Base-by-base conservation (phyloP, 2,329 filamentous ascomycete species). In the Kalmusia sp. region DNA sequence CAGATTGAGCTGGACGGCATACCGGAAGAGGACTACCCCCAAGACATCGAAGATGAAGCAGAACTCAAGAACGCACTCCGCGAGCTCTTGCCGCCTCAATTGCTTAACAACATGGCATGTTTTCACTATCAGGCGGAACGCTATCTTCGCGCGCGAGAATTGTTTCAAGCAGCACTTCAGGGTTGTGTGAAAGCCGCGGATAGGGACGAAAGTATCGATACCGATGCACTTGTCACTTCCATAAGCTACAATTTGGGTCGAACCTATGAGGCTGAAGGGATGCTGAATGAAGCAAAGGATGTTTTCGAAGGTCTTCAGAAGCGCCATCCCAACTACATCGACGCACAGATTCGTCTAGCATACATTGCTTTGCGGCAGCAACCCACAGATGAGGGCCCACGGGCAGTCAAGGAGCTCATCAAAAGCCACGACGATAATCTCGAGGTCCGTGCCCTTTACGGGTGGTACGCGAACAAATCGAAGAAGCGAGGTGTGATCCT, bases 91-190 rank as follows among this genome's bases (percentile, higher is more conserved):
- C 91, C 93, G 1, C 95, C 95, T 3, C 92, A 96, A 68, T 82
- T 98, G 2, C 83, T 99, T 37, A 99, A 98, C 80, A 99, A 99
- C 72, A 96, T 98, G 71, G 95, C 91, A 4, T 97, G 93, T 74
- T 98, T 98, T 76, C 87, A 96, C 63, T 97, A 92, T 62, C 92
- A 96, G 70, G 84, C 87, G 2, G 92, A 96, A 65, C 92, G 92
- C 69, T 87, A 90, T 58, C 86, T 89, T 17, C 81, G 86, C 56
- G 93, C 95, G 19, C 88, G 91, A 61, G 88, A 93, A 45, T 84
- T 96, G 77, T 99, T 98, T 71, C 91, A 99, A 73, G 87, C 90
- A n/a, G 95, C 93, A 0, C 79, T 99, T 49, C 89, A 89, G 58
- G 91, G 93, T 14, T 97, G 93, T 69, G 87, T 96, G 64, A 89